Conservation (phyloP, 768 basidiomycete species). For the Glaciozyma martinii region DNA sequence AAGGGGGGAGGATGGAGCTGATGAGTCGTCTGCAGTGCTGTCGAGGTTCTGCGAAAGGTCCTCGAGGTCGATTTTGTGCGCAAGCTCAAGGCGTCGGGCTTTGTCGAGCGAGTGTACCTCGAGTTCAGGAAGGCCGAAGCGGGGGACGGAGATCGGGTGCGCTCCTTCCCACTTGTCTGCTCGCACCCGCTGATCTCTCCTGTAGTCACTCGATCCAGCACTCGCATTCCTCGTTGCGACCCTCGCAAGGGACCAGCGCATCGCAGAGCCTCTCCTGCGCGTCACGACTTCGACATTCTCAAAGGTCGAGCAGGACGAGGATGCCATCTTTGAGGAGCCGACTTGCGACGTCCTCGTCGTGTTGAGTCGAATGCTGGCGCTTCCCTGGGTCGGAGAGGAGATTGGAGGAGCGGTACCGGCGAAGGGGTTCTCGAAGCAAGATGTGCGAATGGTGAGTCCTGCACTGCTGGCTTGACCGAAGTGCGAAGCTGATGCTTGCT, state of each 20-base stretch:
- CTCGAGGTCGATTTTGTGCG: conserved; percentile 26
- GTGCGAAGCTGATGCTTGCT: not conserved
- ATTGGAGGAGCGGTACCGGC: conserved; percentile 5
- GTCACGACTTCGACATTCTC: not conserved
- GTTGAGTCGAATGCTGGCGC: not conserved
- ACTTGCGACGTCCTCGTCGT: conserved; percentile 10
- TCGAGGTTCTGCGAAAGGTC: conserved; percentile 27
- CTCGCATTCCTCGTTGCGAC: conserved; percentile 15
- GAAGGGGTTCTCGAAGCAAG: not conserved
- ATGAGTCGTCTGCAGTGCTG: conserved; percentile 11
- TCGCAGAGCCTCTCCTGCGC: conserved; percentile 22
- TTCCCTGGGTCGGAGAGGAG: conserved; percentile 2
- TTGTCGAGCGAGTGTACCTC: conserved; percentile 23
- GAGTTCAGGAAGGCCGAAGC: conserved; percentile 18
- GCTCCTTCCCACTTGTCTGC: not conserved
- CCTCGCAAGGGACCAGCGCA: conserved; percentile 19
- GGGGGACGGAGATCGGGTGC: conserved; percentile 25
- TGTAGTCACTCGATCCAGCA: conserved; percentile 22
- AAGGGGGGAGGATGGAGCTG: not conserved
- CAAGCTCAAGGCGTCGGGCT: conserved; percentile 21
- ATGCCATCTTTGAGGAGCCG: not conserved
- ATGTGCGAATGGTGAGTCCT: not conserved
- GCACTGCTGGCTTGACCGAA: too few species aligned
- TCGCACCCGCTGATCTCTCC: not conserved
- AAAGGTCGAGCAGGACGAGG: not conserved